Evolutionary conservation across 1,284 basidiomycete species (phyloP), one percentile per base, ranked within the genome.

Genomic region (Sanghuangporus weigelae): DNA sequence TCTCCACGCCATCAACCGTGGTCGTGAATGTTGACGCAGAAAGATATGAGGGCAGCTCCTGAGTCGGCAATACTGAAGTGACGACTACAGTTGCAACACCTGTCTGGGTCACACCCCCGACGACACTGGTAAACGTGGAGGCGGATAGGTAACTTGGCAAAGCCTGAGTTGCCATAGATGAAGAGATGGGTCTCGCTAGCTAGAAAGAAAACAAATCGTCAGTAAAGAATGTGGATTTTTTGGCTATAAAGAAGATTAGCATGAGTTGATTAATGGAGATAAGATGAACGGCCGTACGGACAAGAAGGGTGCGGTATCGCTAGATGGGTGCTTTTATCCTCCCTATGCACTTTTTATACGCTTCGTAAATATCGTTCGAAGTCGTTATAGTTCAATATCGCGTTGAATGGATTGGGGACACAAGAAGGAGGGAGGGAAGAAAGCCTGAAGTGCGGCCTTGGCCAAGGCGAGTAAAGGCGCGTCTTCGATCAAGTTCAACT

Each of bases 31-130:
- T 56, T 38, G 65, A 66, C 12, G 62, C 62, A 40, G 65, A 63
- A 26, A 66, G 59, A 48, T 57, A 66, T 35, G 57, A 38, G 16
- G 65, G 65, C 51, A 66, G 62, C 42, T 57, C 56, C 60, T 66
- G 65, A 19, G 61, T 60, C 23, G 65, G 65, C 48, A 65, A 51
- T 38, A 49, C 54, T 23, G 59, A 61, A 8, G 63, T 49, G 48
- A 64, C 57, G 56, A 62, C 50, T 26, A 65, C 60, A 21, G 61
- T 63, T 36, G 53, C 55, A 31, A 63, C 51, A n/a, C 44, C 48
- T 31, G 64, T 66, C 31, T 63, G 58, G 5, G 42, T 42, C 12
- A 60, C 44, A 10, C 65, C 65, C 48, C 51, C 54, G 44, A 60
- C 35, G 39, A 49, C 50, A 14, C 46, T 60, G 42, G 58, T 63